Evolutionary conservation across 2,329 filamentous ascomycete genomes (phyloP).

Genomic region (Exophiala calicioides): DNA sequence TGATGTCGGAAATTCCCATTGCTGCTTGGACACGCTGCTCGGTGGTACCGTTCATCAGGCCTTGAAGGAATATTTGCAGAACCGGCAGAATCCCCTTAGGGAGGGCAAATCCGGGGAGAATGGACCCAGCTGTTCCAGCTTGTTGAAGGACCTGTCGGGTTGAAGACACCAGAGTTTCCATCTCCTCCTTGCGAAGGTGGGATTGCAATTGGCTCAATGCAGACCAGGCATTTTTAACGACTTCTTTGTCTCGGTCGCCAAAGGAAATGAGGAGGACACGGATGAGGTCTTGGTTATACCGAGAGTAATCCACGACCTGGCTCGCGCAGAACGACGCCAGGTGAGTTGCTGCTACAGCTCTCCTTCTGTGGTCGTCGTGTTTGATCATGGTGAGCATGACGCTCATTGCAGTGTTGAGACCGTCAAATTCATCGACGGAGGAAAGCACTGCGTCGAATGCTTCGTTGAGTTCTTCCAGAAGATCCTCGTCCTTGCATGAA

Average conservation of each 20-base stretch:
- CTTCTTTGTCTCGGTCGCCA: slow-evolving; percentile 77
- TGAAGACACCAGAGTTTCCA: slow-evolving; percentile 87
- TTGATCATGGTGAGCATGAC: slow-evolving; percentile 85
- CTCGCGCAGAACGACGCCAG: slow-evolving; percentile 82
- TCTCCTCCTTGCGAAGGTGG: slow-evolving; percentile 91
- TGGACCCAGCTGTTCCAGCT: slow-evolving; percentile 81
- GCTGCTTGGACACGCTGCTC: slow-evolving; percentile 92
- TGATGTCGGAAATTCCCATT: slow-evolving; percentile 90
- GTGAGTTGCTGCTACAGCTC: slow-evolving; percentile 75
- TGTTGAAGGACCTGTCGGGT: slow-evolving; percentile 84
- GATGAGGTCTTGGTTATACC: slow-evolving; percentile 95
- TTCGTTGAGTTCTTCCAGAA: slow-evolving; percentile 70
- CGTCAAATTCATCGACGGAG: slow-evolving; percentile 94
- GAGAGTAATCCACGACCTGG: slow-evolving; percentile 82
- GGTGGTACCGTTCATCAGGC: slow-evolving; percentile 91
- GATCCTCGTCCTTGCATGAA: slow-evolving; percentile 68
- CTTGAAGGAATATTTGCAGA: slow-evolving; percentile 94
- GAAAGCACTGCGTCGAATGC: slow-evolving; percentile 88
- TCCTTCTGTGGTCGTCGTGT: slow-evolving; percentile 85
- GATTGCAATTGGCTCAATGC: slow-evolving; percentile 86
- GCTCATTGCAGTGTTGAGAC: slow-evolving; percentile 93
- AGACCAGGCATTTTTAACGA: slow-evolving; percentile 87
- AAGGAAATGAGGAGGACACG: slow-evolving; percentile 88
- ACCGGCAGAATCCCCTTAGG: slow-evolving; percentile 98
- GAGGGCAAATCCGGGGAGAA: slow-evolving; percentile 81